Evolutionary conservation across 2,329 filamentous ascomycete genomes (phyloP).

Genomic region (Purpureocillium takamizusanense): DNA sequence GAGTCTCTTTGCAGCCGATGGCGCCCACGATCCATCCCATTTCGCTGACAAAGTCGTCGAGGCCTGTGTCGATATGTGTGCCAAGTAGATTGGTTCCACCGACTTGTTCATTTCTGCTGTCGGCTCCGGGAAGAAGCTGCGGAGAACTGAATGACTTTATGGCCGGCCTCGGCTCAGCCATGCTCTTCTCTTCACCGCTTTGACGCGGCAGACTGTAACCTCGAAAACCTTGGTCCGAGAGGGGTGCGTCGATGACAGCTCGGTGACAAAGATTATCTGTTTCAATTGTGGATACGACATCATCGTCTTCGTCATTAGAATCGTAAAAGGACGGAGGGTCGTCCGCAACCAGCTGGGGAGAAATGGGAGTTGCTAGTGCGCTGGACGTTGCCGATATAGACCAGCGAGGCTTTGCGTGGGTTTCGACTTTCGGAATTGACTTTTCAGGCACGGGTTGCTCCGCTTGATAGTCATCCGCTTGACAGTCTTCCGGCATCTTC

Average conservation of each 20-base stretch:
- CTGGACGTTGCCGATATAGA: conserved; percentile 19
- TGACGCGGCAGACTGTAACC: conserved; percentile 39
- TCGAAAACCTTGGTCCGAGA: conserved; percentile 14
- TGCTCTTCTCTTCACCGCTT: conserved; percentile 11
- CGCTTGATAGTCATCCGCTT: no score
- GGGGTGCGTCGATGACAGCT: conserved; percentile 8
- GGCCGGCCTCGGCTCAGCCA: neutral
- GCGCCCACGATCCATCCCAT: conserved; percentile 43
- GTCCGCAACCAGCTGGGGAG: conserved; percentile 27
- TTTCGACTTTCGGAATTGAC: conserved; percentile 13
- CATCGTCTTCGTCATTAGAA: conserved; percentile 31
- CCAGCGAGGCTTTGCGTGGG: conserved; percentile 13
- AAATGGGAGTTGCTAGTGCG: conserved; percentile 22
- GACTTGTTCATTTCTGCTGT: conserved; percentile 9
- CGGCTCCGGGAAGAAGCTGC: conserved; percentile 14
- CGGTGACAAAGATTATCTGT: conserved; percentile 23
- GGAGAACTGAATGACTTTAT: conserved; percentile 12
- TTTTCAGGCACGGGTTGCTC: no score
- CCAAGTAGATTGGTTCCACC: conserved; percentile 19
- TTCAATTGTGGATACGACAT: conserved; percentile 25
- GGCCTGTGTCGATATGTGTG: conserved; percentile 24
- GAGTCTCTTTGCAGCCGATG: conserved; percentile 25
- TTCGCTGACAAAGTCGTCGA: conserved; percentile 34
- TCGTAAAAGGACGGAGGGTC: conserved; percentile 38
- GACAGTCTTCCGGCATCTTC: no score